Conservation (phyloP, 495 filamentous ascomycete species). For the Lasiosphaeria hispida region DNA sequence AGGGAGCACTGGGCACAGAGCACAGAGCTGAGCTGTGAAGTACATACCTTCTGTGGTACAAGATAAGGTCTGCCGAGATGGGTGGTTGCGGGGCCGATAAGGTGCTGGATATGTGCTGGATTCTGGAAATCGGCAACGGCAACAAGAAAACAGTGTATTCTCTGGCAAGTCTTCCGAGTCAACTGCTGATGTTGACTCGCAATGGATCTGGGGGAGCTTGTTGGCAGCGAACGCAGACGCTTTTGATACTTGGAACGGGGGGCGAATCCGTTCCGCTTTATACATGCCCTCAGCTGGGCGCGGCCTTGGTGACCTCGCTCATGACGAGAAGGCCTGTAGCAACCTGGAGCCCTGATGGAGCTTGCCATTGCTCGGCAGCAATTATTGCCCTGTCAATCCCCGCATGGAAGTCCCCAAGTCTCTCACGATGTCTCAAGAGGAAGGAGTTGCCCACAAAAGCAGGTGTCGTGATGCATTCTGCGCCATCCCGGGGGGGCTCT, state of each 20-base stretch:
- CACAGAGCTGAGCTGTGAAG: constrained; percentile 1
- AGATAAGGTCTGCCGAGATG: constrained; percentile 28
- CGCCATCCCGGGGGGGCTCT: constrained; percentile 11
- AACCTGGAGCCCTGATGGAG: background rate
- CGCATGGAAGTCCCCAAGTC: background rate
- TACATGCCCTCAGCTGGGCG: constrained; percentile 6
- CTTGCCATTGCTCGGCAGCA: constrained; percentile 6
- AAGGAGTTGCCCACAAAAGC: constrained; percentile 21
- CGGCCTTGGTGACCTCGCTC: background rate
- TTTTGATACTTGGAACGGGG: background rate
- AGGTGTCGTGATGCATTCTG: constrained; percentile 31
- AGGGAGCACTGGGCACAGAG: background rate
- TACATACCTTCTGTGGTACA: constrained; percentile 9
- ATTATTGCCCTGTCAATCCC: constrained; percentile 4
- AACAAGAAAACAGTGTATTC: constrained; percentile 1
- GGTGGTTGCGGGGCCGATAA: constrained; percentile 27
- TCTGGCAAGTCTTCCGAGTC: background rate
- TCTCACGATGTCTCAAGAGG: constrained; percentile 11
- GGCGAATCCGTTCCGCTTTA: constrained; percentile 17
- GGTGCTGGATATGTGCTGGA: background rate
- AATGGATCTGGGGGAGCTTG: background rate
- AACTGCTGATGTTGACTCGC: constrained; percentile 9
- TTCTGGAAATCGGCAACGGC: constrained; percentile 23
- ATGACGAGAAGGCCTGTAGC: constrained; percentile 10
- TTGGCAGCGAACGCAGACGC: constrained; percentile 1